Evolutionary conservation across 2,329 filamentous ascomycete genomes (phyloP).

Genomic region (Tetracladium maxilliforme): DNA sequence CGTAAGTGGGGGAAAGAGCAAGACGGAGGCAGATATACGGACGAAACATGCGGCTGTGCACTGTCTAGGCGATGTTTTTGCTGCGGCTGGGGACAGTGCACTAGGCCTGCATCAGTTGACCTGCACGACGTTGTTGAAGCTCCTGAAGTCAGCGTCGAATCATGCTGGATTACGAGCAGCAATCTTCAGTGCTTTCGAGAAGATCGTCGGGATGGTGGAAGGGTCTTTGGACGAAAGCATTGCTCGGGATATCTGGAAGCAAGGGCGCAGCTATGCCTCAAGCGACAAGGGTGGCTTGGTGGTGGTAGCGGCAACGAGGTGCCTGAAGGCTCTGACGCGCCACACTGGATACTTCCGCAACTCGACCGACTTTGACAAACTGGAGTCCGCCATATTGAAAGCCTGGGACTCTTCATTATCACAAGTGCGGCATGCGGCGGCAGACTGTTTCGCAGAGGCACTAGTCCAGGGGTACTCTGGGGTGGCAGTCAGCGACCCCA

Average conservation of each 20-base stretch:
- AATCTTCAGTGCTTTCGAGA: conserved; percentile 60
- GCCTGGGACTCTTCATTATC: conserved; percentile 65
- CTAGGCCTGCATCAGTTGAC: conserved; percentile 68
- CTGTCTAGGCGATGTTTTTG: conserved; percentile 80
- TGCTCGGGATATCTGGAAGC: conserved; percentile 89
- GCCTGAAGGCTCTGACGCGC: conserved; percentile 58
- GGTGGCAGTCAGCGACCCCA: conserved; percentile 29
- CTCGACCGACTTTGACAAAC: conserved; percentile 75
- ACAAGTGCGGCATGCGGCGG: conserved; percentile 70
- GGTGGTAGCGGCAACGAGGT: conserved; percentile 64
- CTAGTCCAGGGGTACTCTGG: conserved; percentile 71
- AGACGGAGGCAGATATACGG: conserved; percentile 60
- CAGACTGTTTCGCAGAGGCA: conserved; percentile 70
- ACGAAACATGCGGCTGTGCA: conserved; percentile 77
- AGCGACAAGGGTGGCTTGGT: conserved; percentile 75
- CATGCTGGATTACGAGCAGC: conserved; percentile 74
- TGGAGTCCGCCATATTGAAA: conserved; percentile 75
- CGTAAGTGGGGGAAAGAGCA: conserved; percentile 57
- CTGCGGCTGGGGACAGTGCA: conserved; percentile 84
- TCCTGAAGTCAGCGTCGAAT: conserved; percentile 63
- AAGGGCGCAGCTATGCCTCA: conserved; percentile 60
- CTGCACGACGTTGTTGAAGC: conserved; percentile 58
- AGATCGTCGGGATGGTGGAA: conserved; percentile 62
- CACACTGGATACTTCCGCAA: conserved; percentile 76
- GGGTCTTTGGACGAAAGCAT: conserved; percentile 69